Percentiles rank a stretch among this genome's conserved stretches.
Evolutionary conservation across 2,329 filamentous ascomycete genomes (phyloP).

Genomic region (Zalaria sp.): DNA sequence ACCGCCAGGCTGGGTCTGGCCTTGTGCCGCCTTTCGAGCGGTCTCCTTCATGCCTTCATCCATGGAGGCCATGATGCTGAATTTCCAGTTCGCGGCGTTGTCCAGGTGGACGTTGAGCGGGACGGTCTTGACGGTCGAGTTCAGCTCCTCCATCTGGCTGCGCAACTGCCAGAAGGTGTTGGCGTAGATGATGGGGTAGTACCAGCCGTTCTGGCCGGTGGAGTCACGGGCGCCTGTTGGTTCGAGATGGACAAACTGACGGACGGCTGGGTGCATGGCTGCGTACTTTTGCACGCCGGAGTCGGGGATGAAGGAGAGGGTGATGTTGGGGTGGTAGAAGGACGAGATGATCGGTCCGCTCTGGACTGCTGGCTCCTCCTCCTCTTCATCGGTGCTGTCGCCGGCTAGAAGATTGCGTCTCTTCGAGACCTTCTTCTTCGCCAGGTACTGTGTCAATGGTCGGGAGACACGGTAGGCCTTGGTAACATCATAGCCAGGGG

Average conservation of each 20-base stretch:
- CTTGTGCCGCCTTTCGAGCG: slow-evolving; percentile 62
- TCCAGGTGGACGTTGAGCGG: slow-evolving; percentile 73
- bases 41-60: slow-evolving; percentile 80
- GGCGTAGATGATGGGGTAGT: slow-evolving; percentile 76
- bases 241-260: slow-evolving; percentile 69
- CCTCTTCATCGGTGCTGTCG: slow-evolving; percentile 34
- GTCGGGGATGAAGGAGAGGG: slow-evolving; percentile 73
- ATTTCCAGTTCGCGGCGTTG: slow-evolving; percentile 79
- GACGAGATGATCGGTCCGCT: slow-evolving; percentile 60
- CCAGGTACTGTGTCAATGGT: slow-evolving; percentile 76
- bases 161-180: slow-evolving; percentile 97
- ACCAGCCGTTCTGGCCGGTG: slow-evolving; percentile 82
- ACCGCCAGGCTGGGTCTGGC: slow-evolving; percentile 55
- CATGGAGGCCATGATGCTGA: slow-evolving; percentile 67
- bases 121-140: slow-evolving; percentile 71
- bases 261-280: slow-evolving; percentile 56
- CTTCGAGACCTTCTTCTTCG: slow-evolving; percentile 82
- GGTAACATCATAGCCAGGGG: slow-evolving; percentile 55
- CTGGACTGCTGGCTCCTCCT: slow-evolving; percentile 35
- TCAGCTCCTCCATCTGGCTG: slow-evolving; percentile 80
- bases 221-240: slow-evolving; percentile 67
- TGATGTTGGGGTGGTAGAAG: slow-evolving; percentile 93
- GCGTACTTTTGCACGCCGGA: slow-evolving; percentile 55
- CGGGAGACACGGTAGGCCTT: slow-evolving; percentile 73
- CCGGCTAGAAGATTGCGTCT: slow-evolving; percentile 63